These are phyloP conservation scores for Hyphopichia burtonii DNA, from an alignment of 1,139 yeast species.

Conservation along the genomic window DNA sequence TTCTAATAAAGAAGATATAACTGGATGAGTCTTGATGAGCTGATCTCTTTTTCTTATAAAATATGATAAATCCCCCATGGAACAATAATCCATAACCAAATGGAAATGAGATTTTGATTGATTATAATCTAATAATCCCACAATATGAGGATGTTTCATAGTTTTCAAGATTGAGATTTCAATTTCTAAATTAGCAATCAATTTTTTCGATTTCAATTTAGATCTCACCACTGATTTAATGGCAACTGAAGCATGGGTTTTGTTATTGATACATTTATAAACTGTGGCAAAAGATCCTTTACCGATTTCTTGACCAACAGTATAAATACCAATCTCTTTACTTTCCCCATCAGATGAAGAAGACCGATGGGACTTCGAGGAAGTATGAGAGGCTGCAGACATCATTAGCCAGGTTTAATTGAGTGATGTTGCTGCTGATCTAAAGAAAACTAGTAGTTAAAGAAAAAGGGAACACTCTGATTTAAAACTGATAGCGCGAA, in stretches of 20 bases:
- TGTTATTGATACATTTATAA: constrained; percentile 36
- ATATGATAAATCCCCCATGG: constrained; percentile 88
- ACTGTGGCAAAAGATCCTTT: constrained; percentile 53
- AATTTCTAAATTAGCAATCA: constrained; percentile 84
- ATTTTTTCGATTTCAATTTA: constrained; percentile 78
- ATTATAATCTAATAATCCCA: constrained; percentile 76
- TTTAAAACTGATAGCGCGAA: neutral
- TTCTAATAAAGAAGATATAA: constrained; percentile 70
- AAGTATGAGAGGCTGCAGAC: constrained; percentile 3
- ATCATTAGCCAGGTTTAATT: neutral
- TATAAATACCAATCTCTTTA: constrained; percentile 28
- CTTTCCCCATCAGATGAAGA: neutral
- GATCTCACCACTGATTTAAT: constrained; percentile 84
- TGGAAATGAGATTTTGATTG: constrained; percentile 81
- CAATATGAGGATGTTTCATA: constrained; percentile 91
- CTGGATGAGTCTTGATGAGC: constrained; percentile 72
- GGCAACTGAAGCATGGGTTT: constrained; percentile 66
- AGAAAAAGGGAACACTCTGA: neutral
- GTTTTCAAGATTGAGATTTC: constrained; percentile 85
- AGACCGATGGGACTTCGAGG: constrained; percentile 1
- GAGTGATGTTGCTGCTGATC: neutral
- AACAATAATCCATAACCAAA: constrained; percentile 95
- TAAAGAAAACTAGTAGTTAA: neutral
- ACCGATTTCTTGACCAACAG: constrained; percentile 48
- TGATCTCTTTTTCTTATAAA: constrained; percentile 78